Conservation (phyloP, 768 basidiomycete genomes). For the Collybiopsis luxurians region DNA sequence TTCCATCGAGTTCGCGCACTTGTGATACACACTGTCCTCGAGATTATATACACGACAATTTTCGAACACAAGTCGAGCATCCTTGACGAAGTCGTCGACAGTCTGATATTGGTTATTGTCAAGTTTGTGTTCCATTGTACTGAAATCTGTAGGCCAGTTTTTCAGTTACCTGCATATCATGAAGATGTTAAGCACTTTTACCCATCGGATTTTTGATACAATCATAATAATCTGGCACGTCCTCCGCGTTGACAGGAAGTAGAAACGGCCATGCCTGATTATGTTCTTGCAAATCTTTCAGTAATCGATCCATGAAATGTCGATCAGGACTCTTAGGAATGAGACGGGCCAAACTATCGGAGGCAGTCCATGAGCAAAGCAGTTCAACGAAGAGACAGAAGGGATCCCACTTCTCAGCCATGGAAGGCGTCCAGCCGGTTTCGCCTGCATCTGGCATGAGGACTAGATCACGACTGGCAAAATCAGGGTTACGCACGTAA, state of each 20-base stretch:
- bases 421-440: slow-evolving; percentile 88
- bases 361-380: not conserved
- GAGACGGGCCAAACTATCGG: slow-evolving; percentile 32
- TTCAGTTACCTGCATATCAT: not conserved
- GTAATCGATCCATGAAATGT: slow-evolving; percentile 68
- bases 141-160: slow-evolving; percentile 57
- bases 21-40: slow-evolving; percentile 74
- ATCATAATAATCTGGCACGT: slow-evolving; percentile 88
- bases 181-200: slow-evolving; percentile 30
- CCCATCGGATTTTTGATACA: slow-evolving; percentile 93
- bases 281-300: slow-evolving; percentile 77
- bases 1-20: slow-evolving; percentile 83
- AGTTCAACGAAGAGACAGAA: not conserved
- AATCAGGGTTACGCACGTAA: slow-evolving; percentile 51
- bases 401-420: slow-evolving; percentile 62
- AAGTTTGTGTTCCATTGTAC: slow-evolving; percentile 88
- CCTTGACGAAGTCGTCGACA: slow-evolving; percentile 72
- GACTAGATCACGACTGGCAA: not conserved
- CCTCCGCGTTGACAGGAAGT: slow-evolving; percentile 71
- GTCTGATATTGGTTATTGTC: slow-evolving; percentile 78
- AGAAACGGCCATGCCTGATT: slow-evolving; percentile 87
- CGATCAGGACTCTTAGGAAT: slow-evolving; percentile 56
- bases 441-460: slow-evolving; percentile 50
- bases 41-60: slow-evolving; percentile 91
- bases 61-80: slow-evolving; percentile 82